Base-by-base conservation (phyloP, 495 filamentous ascomycete genomes). In the Penicillium lividum region DNA sequence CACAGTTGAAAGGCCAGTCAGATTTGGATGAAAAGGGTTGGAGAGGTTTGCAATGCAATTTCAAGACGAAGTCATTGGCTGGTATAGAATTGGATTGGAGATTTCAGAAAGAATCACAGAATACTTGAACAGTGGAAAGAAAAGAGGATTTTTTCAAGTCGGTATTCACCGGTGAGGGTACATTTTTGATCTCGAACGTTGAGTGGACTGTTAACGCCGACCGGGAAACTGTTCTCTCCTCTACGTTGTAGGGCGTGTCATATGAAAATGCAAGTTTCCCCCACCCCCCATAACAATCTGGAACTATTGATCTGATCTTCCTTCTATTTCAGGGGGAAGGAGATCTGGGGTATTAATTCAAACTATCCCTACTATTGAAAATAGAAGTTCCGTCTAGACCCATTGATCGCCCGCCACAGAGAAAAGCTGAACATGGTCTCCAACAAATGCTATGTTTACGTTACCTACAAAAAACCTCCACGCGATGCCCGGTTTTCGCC, bases 131-230 rank as follows among this genome's bases (percentile, higher is more conserved):
- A 22, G 22, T 22, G 22, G 22, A 28, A 22, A 46, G 4, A 16
- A 8, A 25, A 46, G 44, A 46, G 44, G 22, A 8, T 46, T 22
- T 46, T 22, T 10, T 46, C 22, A 29, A 38, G 34, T 29, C 45
- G 46, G 11, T 33, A 25, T 25, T 61, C 61, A 65, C 64, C 67
- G 65, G 57, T 51, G 53, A 59, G 44, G 62, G 22, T 5, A 25
- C 22, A 53, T 55, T 33, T 22, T 31, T 9, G 11, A 58, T 59
- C 47, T 56, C 56, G 56, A 61, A 44, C 44, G 68, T 51, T 70
- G 62, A 70, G 65, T 68, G 67, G 67, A 57, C 56, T 68, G 53
- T 51, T 38, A 22, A 33, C 60, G 56, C 60, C 67, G 67, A 67
- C 56, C 59, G 38, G 38, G 38, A 40, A 40, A 53, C 61, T 59